Evolutionary conservation across 441 rosid species (phyloP), one percentile per base, ranked within the genome.

Genomic region (Eutrema salsugineum): DNA sequence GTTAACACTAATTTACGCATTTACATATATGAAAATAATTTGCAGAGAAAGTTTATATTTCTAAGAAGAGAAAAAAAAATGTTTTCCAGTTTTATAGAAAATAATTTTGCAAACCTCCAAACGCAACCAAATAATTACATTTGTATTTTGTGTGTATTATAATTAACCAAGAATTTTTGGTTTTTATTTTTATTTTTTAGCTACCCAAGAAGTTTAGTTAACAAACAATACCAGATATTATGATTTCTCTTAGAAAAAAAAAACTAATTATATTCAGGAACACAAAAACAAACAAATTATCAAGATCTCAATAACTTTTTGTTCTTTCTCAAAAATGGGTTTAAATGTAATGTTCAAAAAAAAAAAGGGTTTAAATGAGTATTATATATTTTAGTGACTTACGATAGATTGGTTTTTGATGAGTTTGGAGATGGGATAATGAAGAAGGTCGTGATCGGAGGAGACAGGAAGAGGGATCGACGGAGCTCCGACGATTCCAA

Each of bases 401-500:
- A 94, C 98, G 69, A 94, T 87, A 43, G 96, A 86, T 15, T 84
- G 89, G 63, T 87, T 89, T 63, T 86, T 86, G 63, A 83, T 66
- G 77, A 70, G 75, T n/a, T 58, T 71, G 67, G 74, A 63, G 49
- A 87, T 67, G 57, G 78, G 78, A 68, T 65, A 81, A 67, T 72
- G 70, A 61, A 38, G 40, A 61, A 46, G 60, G 53, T 71, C 74
- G 32, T 53, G 55, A 44, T 74, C 54, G 14, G 35, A 43, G 6
- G 30, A 66, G 32, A 83, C 57, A 28, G 87, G 89, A 15, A 89
- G 80, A 82, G 96, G 91, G 64, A 88, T 84, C 76, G 88, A 78
- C 5, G 97, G 96, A 75, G 96, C 96, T 11, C 94, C 98, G 14
- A 80, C 76, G 64, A 94, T 93, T 19, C 97, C 98, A 48, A 94